Percentiles rank a stretch among this genome's conserved stretches.
Evolutionary conservation across 495 filamentous ascomycete species (phyloP).

Genomic region (Eremomyces bilateralis): DNA sequence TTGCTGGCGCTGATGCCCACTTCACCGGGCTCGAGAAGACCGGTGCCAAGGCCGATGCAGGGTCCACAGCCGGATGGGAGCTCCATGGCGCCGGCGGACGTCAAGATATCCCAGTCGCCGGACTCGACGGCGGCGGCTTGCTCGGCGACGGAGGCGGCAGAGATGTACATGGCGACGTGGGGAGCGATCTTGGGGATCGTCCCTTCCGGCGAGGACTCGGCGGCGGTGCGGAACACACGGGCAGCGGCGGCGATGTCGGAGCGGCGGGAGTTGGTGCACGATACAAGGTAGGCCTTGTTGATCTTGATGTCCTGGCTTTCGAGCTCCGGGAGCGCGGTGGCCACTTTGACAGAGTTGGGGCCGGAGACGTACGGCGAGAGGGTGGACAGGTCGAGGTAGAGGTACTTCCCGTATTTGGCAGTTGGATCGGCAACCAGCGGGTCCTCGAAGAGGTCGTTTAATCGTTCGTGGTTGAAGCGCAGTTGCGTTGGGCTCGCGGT

Average conservation of each 20-base stretch:
- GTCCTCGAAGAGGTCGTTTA: constrained; percentile 52
- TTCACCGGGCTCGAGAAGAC: constrained; percentile 65
- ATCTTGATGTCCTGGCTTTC: constrained; percentile 49
- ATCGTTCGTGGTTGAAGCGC: constrained; percentile 42
- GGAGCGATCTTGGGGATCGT: constrained; percentile 51
- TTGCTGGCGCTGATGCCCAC: constrained; percentile 79
- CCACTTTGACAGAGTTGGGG: constrained; percentile 78
- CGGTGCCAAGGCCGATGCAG: constrained; percentile 77
- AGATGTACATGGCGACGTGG: constrained; percentile 75
- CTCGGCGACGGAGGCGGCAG: constrained; percentile 65
- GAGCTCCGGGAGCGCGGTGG: constrained; percentile 58
- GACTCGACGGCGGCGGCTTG: constrained; percentile 56
- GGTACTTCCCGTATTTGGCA: constrained; percentile 61
- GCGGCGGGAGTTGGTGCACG: constrained; percentile 72
- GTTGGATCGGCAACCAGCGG: constrained; percentile 48
- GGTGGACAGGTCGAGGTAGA: constrained; percentile 59
- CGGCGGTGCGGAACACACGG: constrained; percentile 64
- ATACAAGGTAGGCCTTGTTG: constrained; percentile 75
- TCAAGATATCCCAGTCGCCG: constrained; percentile 72
- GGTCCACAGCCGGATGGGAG: constrained; percentile 68
- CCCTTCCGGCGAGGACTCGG: constrained; percentile 27
- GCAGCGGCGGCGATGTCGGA: constrained; percentile 73
- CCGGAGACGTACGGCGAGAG: constrained; percentile 75
- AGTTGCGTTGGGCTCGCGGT: constrained; percentile 14
- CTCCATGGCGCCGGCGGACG: constrained; percentile 57